Conservation (phyloP, 2,329 filamentous ascomycete species). For the Hypoxylon sp. region DNA sequence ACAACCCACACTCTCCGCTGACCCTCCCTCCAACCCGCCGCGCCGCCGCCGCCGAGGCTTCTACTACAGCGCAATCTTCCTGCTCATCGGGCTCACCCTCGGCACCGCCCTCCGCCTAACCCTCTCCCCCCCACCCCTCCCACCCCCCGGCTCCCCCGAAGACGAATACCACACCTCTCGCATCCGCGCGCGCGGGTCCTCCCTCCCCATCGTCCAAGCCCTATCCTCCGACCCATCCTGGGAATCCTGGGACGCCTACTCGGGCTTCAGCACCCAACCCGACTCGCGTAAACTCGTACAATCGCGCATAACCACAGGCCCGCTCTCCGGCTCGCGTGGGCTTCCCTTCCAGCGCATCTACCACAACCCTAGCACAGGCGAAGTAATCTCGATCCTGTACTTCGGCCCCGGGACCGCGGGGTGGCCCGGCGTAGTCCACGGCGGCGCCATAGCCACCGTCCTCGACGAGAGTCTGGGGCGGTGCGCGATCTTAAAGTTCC, state of each 20-base stretch:
- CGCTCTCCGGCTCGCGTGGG: conserved; percentile 60
- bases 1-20: conserved; percentile 18
- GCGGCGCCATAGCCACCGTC: conserved; percentile 77
- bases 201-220: conserved; percentile 64
- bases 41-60: conserved; percentile 47
- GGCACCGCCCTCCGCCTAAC: conserved; percentile 59
- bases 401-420: conserved; percentile 76
- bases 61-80: conserved; percentile 55
- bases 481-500: conserved; percentile 67
- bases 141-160: conserved; percentile 57
- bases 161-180: conserved; percentile 59
- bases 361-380: conserved; percentile 70
- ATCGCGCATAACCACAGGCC: conserved; percentile 58
- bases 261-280: conserved; percentile 23
- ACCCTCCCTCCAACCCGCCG: conserved; percentile 30
- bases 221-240: conserved; percentile 61
- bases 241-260: conserved; percentile 61
- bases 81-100: conserved; percentile 58
- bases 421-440: conserved; percentile 81
- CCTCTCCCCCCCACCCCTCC: conserved; percentile 61
- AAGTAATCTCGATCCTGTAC: conserved; percentile 75
- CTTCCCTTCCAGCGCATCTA: conserved; percentile 73
- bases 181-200: conserved; percentile 60
- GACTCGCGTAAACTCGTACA: conserved; percentile 5
- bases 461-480: conserved; percentile 79